phyloP scores from a whole-genome alignment of 2,329 filamentous ascomycete genomes.

The Stagonosporopsis cucurbitacearum region DNA sequence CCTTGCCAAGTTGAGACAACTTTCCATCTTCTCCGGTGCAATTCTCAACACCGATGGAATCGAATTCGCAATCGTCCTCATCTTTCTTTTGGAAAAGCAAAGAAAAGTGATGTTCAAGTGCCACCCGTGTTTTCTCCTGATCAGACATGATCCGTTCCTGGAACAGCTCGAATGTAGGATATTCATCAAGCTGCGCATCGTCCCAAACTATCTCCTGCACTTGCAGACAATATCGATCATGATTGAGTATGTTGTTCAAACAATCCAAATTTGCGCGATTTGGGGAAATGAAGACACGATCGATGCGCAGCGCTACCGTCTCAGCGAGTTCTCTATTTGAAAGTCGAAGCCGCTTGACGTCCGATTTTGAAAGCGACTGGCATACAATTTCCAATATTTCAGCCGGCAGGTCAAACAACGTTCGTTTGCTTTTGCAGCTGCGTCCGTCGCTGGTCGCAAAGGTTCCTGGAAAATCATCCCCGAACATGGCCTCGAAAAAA shows the following conservation, averaged over 20 bases:
- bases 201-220: constrained; percentile 54
- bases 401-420: constrained; percentile 27
- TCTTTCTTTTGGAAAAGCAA: neutral
- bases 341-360: constrained; percentile 33
- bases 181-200: constrained; percentile 40
- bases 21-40: neutral
- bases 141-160: neutral
- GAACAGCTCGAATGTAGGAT: constrained; percentile 22
- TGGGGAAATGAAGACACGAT: constrained; percentile 52
- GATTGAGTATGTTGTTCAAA: constrained; percentile 46
- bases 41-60: constrained; percentile 1
- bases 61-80: constrained; percentile 1
- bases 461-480: constrained; percentile 34
- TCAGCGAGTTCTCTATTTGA: constrained; percentile 21
- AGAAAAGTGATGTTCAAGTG: neutral
- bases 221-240: constrained; percentile 40
- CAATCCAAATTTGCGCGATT: constrained; percentile 50
- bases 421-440: constrained; percentile 23
- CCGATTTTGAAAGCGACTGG: constrained; percentile 23
- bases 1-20: constrained; percentile 26
- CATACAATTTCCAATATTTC: constrained; percentile 28
- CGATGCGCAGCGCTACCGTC: constrained; percentile 37
- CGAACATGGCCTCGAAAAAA: constrained; percentile 34
- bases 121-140: neutral
- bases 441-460: constrained; percentile 19